Conservation (phyloP, 2,329 filamentous ascomycete genomes). For the Diaporthe caulivora region DNA sequence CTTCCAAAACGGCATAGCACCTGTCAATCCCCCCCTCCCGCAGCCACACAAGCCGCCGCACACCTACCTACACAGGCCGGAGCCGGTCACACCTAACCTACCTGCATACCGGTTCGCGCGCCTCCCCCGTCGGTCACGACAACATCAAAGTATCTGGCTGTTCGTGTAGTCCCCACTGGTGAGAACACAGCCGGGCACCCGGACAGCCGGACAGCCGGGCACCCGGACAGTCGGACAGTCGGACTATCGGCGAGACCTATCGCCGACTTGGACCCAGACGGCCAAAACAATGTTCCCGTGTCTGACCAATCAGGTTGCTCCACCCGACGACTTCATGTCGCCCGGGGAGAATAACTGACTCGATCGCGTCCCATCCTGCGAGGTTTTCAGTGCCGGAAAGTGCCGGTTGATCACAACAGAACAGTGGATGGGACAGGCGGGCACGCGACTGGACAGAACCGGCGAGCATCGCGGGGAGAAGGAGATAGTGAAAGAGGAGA, state of each 20-base stretch:
- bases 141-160: background rate
- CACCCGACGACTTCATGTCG: slow-evolving; percentile 22
- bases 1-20: slow-evolving; percentile 17
- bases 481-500: slow-evolving; percentile 3
- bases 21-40: background rate
- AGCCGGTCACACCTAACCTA: background rate
- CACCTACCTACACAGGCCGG: background rate
- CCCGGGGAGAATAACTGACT: slow-evolving; percentile 25
- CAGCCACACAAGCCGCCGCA: slow-evolving; percentile 24
- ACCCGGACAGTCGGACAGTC: background rate
- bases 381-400: slow-evolving; percentile 31
- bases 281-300: slow-evolving; percentile 17
- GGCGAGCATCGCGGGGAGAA: slow-evolving; percentile 25
- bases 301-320: slow-evolving; percentile 18
- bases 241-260: slow-evolving; percentile 27
- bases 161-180: background rate
- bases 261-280: slow-evolving; percentile 19
- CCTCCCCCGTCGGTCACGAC: background rate
- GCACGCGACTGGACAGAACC: slow-evolving; percentile 24
- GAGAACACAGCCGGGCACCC: background rate
- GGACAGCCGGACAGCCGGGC: background rate
- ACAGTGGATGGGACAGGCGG: background rate
- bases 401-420: slow-evolving; percentile 23
- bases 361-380: slow-evolving; percentile 29
- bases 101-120: background rate